These are phyloP conservation scores for Lasiodiplodia gonubiensis DNA, from an alignment of 2,329 filamentous ascomycete genomes.

Conservation along the genomic window DNA sequence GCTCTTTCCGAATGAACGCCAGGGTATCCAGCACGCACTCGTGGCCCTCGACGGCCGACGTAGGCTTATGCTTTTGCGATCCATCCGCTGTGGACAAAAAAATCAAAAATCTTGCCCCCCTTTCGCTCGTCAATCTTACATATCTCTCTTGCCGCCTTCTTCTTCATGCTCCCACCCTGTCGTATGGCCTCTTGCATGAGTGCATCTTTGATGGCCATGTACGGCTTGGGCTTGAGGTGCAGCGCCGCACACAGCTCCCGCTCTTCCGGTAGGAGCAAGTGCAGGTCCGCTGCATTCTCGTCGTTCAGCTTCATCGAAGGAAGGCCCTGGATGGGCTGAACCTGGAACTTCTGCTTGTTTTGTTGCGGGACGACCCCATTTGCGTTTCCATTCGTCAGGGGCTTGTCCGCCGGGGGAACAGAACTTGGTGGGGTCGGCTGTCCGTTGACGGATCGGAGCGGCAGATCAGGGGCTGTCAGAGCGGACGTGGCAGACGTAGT, in stretches of 20 bases:
- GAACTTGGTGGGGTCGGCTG: slow-evolving; percentile 48
- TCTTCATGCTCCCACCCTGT: slow-evolving; percentile 85
- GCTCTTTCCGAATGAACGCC: slow-evolving; percentile 21
- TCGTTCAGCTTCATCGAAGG: slow-evolving; percentile 71
- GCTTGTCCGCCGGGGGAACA: slow-evolving; percentile 38
- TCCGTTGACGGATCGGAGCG: slow-evolving; percentile 61
- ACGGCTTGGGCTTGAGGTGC: slow-evolving; percentile 89
- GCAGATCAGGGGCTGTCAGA: slow-evolving; percentile 79
- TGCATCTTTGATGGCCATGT: slow-evolving; percentile 91
- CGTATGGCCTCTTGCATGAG: slow-evolving; percentile 91
- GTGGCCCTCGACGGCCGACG: neutral
- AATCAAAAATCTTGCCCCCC: slow-evolving; percentile 86
- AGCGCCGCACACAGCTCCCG: slow-evolving; percentile 83
- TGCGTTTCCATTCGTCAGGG: slow-evolving; percentile 58
- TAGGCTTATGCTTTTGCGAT: slow-evolving; percentile 73
- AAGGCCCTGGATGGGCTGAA: slow-evolving; percentile 65
- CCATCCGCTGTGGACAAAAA: slow-evolving; percentile 92
- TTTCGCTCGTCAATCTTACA: slow-evolving; percentile 85
- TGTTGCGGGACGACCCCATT: slow-evolving; percentile 48
- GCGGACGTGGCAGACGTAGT: slow-evolving; percentile 76
- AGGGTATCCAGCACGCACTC: slow-evolving; percentile 27
- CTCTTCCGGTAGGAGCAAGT: slow-evolving; percentile 85
- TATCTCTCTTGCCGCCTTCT: slow-evolving; percentile 89
- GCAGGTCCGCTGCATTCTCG: slow-evolving; percentile 80
- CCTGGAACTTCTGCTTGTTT: slow-evolving; percentile 56